These are phyloP conservation scores for Lepidium sativum DNA, from an alignment of 345 rosid genomes.

Conservation along the genomic window DNA sequence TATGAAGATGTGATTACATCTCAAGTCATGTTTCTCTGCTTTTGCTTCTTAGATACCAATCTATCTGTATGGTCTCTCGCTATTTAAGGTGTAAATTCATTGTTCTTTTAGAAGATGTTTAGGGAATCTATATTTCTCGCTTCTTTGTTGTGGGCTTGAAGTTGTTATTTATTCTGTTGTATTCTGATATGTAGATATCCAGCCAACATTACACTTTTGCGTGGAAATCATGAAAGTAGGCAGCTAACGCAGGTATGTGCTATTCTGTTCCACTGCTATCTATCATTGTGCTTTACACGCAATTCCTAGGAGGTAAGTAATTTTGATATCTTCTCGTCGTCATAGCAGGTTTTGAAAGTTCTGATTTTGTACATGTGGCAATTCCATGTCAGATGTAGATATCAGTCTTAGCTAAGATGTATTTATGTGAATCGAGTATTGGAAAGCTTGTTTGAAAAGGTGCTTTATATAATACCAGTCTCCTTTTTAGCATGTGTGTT, in stretches of 20 bases:
- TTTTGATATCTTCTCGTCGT: constrained; percentile 4
- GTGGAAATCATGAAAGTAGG: constrained; percentile 99
- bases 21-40: background rate
- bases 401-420: constrained; percentile 19
- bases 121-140: background rate
- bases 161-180: background rate
- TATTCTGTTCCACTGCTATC: background rate
- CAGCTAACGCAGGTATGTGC: constrained; percentile 91
- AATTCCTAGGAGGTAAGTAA: background rate
- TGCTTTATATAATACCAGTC: constrained; percentile 7
- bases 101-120: background rate
- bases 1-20: background rate
- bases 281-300: background rate
- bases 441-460: constrained; percentile 19
- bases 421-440: constrained; percentile 16
- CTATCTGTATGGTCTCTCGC: background rate
- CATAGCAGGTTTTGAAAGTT: constrained; percentile 18
- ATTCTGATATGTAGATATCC: constrained; percentile 61
- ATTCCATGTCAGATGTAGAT: constrained; percentile 20
- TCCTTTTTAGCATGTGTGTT: background rate
- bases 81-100: background rate
- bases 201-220: constrained; percentile 92
- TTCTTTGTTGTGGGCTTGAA: background rate
- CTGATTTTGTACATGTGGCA: constrained; percentile 15
- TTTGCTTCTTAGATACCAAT: background rate